phyloP scores from a whole-genome alignment of 306 rosid genomes.

The Begonia masoniana region DNA sequence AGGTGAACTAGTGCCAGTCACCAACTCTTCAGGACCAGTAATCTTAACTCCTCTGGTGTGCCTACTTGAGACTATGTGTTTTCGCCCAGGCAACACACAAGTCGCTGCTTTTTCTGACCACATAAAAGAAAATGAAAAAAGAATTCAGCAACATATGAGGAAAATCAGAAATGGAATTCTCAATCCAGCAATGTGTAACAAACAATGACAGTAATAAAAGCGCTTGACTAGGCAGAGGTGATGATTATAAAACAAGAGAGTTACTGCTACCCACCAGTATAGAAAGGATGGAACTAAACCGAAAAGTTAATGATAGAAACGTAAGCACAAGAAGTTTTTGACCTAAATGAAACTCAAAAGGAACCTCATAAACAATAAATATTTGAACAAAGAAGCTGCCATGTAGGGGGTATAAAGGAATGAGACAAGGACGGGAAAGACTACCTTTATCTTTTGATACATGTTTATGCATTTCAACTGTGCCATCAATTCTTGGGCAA shows the following conservation, averaged over 20 bases:
- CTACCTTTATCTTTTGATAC: neutral
- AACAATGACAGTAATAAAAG: neutral
- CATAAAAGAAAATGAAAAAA: conserved; percentile 2
- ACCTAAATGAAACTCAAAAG: no score
- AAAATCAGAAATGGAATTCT: conserved; percentile 1
- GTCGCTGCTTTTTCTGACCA: conserved; percentile 19
- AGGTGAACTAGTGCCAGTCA: conserved; percentile 5
- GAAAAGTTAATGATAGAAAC: no score
- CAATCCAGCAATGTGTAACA: neutral
- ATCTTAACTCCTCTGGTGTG: conserved; percentile 34
- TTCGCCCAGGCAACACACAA: conserved; percentile 16
- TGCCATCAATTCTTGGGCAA: no score
- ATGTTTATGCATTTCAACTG: neutral
- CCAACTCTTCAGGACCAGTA: conserved; percentile 25
- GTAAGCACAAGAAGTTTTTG: no score
- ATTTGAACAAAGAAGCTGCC: no score
- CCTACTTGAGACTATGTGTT: conserved; percentile 24
- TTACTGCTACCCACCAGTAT: no score
- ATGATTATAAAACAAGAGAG: neutral
- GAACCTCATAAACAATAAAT: no score
- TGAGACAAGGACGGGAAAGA: neutral
- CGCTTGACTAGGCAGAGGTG: neutral
- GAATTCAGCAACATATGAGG: neutral
- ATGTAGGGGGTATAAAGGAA: no score
- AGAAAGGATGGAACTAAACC: no score